These are phyloP conservation scores for Wickerhamiella alocasiicola DNA, from an alignment of 805 yeast species.

Conservation along the genomic window DNA sequence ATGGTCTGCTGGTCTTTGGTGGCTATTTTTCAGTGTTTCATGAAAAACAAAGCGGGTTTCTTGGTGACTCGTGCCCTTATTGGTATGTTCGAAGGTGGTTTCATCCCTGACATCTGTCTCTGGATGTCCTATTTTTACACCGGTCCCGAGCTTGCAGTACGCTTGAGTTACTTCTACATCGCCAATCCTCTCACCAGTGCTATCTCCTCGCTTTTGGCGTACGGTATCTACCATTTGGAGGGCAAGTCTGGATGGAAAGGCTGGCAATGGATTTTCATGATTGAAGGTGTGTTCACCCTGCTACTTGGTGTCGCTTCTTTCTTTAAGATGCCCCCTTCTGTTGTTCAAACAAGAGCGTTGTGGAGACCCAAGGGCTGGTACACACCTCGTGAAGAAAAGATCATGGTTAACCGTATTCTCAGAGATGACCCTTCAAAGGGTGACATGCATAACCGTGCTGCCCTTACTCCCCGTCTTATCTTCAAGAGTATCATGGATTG, in stretches of 20 bases:
- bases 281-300: constrained; percentile 41
- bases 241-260: constrained; percentile 31
- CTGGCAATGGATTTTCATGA: constrained; percentile 40
- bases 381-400: constrained; percentile 40
- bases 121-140: constrained; percentile 33
- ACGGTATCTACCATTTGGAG: constrained; percentile 36
- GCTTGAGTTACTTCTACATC: constrained; percentile 40
- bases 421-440: constrained; percentile 53
- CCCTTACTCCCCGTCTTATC: constrained; percentile 33
- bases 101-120: constrained; percentile 31
- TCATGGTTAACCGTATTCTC: constrained; percentile 43
- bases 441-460: constrained; percentile 49
- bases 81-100: constrained; percentile 47
- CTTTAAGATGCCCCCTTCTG: constrained; percentile 40
- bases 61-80: constrained; percentile 37
- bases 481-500: constrained; percentile 33
- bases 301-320: constrained; percentile 35
- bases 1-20: constrained; percentile 45
- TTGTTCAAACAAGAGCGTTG: constrained; percentile 37
- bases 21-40: constrained; percentile 38
- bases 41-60: constrained; percentile 34
- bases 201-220: constrained; percentile 30
- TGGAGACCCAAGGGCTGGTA: constrained; percentile 39
- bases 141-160: constrained; percentile 40
- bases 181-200: constrained; percentile 32